These are phyloP conservation scores for Penicillium paneum DNA, from an alignment of 2,329 filamentous ascomycete species.

Conservation along the genomic window DNA sequence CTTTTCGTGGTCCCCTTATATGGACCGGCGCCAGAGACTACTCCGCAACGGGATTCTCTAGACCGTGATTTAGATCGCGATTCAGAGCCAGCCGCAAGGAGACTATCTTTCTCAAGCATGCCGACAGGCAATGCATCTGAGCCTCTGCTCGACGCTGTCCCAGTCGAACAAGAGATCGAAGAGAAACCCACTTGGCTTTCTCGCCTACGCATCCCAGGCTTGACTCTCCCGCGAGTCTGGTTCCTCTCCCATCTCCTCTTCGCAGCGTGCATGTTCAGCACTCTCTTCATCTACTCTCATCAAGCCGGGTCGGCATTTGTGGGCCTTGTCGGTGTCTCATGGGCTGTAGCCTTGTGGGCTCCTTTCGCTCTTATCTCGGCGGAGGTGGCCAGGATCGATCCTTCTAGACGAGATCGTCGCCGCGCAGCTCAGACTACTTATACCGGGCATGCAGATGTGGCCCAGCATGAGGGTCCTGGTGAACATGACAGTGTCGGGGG, in stretches of 20 bases:
- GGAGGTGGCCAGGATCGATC: conserved; percentile 81
- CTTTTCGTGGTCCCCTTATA: conserved; percentile 83
- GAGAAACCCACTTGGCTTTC: conserved; percentile 48
- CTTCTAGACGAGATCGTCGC: conserved; percentile 55
- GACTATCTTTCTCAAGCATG: conserved; percentile 33
- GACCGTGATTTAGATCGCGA: conserved; percentile 10
- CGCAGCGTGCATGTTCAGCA: conserved; percentile 74
- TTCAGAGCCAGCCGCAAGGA: conserved; percentile 23
- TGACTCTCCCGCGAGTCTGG: conserved; percentile 88
- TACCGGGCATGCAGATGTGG: neutral
- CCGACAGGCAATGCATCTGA: conserved; percentile 33
- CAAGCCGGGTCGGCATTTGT: conserved; percentile 72
- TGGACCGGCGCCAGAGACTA: conserved; percentile 22
- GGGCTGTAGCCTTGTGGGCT: conserved; percentile 91
- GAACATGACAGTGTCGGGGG: neutral
- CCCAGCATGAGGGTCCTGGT: conserved; percentile 1
- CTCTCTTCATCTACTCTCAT: conserved; percentile 71
- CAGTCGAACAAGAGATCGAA: conserved; percentile 9
- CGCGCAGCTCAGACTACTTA: conserved; percentile 22
- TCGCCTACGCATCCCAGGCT: conserved; percentile 69
- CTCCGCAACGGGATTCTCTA: conserved; percentile 3
- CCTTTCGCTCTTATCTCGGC: conserved; percentile 93
- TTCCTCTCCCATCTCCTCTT: conserved; percentile 82
- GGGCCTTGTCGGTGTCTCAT: conserved; percentile 79
- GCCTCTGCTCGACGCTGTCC: conserved; percentile 24